Conservation (phyloP, 2,329 filamentous ascomycete genomes). For the Clonostachys solani region DNA sequence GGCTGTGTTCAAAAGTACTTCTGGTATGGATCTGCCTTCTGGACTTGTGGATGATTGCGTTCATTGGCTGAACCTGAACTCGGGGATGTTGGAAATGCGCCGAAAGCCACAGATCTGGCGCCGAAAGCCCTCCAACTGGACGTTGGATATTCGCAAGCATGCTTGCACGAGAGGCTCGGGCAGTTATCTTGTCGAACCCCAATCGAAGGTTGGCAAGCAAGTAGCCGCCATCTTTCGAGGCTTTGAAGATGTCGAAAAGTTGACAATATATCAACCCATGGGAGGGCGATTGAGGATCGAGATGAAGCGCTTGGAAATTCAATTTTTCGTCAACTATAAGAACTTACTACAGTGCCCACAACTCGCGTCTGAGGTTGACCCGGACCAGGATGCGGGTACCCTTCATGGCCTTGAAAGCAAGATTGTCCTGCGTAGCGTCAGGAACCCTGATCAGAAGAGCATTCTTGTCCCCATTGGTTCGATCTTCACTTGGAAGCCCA, state of each 20-base stretch:
- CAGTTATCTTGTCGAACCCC: constrained; percentile 40
- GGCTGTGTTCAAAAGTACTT: constrained; percentile 14
- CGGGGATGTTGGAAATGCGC: constrained; percentile 43
- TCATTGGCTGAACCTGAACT: constrained; percentile 54
- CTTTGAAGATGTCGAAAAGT: constrained; percentile 19
- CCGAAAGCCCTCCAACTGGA: constrained; percentile 19
- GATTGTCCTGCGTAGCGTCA: constrained; percentile 14
- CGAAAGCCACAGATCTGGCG: constrained; percentile 27
- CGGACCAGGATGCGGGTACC: constrained; percentile 22
- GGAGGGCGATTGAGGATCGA: constrained; percentile 33
- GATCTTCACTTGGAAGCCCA: not conserved
- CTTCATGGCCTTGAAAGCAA: not conserved
- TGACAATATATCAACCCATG: constrained; percentile 30
- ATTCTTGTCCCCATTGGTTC: constrained; percentile 50
- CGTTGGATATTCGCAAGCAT: constrained; percentile 16
- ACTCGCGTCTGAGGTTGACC: constrained; percentile 20
- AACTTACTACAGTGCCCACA: constrained; percentile 46
- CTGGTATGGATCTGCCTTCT: constrained; percentile 42
- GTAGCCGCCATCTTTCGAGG: constrained; percentile 38
- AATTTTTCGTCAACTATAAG: not conserved
- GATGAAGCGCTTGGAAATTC: constrained; percentile 45
- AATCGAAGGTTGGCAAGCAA: constrained; percentile 28
- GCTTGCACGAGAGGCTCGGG: not conserved
- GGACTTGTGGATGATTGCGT: constrained; percentile 45
- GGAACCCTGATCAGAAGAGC: constrained; percentile 34